Base-by-base conservation (phyloP, 192 early-diverging fungal genomes). In the Lobulomyces angularis region DNA sequence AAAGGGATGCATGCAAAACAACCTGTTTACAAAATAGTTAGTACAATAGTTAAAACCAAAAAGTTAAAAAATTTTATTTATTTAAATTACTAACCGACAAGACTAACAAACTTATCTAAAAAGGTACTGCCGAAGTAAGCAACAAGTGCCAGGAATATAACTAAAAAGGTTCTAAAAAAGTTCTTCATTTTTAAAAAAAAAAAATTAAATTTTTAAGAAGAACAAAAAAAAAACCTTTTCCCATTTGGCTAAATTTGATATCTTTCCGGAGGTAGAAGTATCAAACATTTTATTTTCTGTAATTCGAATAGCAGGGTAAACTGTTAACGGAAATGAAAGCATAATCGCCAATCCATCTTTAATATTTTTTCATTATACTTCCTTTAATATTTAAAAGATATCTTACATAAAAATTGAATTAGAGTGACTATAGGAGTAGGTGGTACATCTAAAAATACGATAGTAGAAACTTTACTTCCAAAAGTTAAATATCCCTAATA, bases 261-360 rank as follows among this genome's bases (percentile, higher is more conserved):
- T 57, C 55, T 92, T 92, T 37, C 91, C 91, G 17, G 81, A 83
- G 26, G 50, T 74, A 62, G 6, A 75, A 61, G 61, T 35, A 27
- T 61, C 70, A 45, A 91, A 92, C n/a, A 92, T 32, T 12, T 73
- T 86, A 27, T 77, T 79, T 50, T 96, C 89, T 43, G 81, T 80
- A 52, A 97, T 97, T 43, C 86, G 81, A 46, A 92, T 87, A 5
- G 86, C 83, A 0, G 92, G 90, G 61, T 94, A 97, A 35, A 91
- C 67, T 35, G 83, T 83, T 27, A 97, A 63, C 1, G 92, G 92
- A 35, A 92, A 89, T 6, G 88, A 90, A 20, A 94, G 65, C 62
- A 88, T 77, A 47, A 97, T 97, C 17, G 92, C 90, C 35, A 94
- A 59, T 24, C 84, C 82, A 55, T 97, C n/a, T n/a, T 45, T 11